Conservation (phyloP, 192 early-diverging fungal species). For the Phlyctochytrium arcticum region DNA sequence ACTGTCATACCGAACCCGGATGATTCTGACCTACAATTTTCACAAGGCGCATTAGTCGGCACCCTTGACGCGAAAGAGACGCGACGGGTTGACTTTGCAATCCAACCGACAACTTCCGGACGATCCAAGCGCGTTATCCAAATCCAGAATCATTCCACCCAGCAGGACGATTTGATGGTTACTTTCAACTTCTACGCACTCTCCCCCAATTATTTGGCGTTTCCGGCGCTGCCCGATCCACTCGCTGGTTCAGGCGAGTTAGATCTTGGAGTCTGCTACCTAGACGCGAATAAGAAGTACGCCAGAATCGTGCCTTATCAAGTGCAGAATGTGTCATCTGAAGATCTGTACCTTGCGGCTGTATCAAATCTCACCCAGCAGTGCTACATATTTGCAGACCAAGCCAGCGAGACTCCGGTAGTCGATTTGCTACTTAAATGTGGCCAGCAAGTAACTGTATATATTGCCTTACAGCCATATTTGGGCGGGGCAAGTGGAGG, state of each 20-base stretch:
- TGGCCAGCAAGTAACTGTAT: slow-evolving; percentile 54
- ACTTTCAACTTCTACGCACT: slow-evolving; percentile 52
- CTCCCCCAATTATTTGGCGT: slow-evolving; percentile 42
- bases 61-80: slow-evolving; percentile 50
- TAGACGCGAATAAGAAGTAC: slow-evolving; percentile 68
- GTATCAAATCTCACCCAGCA: slow-evolving; percentile 78
- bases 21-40: background rate
- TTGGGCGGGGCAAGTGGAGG: slow-evolving; percentile 18
- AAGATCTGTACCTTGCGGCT: slow-evolving; percentile 66
- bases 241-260: slow-evolving; percentile 42
- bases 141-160: slow-evolving; percentile 31
- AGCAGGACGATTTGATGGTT: slow-evolving; percentile 23
- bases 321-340: slow-evolving; percentile 66
- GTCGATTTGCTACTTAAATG: slow-evolving; percentile 49
- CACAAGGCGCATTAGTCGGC: slow-evolving; percentile 19
- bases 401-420: slow-evolving; percentile 33
- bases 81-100: slow-evolving; percentile 51
- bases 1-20: slow-evolving; percentile 5
- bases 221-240: slow-evolving; percentile 55
- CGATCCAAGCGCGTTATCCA: slow-evolving; percentile 47
- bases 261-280: slow-evolving; percentile 79
- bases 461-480: slow-evolving; percentile 73
- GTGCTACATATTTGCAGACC: slow-evolving; percentile 65
- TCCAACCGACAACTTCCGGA: slow-evolving; percentile 48
- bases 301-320: slow-evolving; percentile 67